Percentiles rank a stretch among this genome's conserved stretches.
phyloP scores from a whole-genome alignment of 345 rosid genomes.

The Bretschneidera sinensis region DNA sequence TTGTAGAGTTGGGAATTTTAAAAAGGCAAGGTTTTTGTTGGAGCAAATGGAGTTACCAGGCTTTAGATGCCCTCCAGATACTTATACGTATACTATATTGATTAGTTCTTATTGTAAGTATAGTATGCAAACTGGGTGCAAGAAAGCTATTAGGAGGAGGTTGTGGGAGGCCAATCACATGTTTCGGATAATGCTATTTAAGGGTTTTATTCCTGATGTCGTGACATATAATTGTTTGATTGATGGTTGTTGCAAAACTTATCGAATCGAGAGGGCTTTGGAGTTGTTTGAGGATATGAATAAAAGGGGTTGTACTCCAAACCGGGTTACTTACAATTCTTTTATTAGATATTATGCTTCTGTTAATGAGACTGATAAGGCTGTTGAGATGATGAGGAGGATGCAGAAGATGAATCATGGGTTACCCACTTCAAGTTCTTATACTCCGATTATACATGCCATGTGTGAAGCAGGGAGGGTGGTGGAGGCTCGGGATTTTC shows the following conservation, averaged over 20 bases:
- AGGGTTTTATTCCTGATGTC: conserved; percentile 77
- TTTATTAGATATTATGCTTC: conserved; percentile 69
- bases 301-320: conserved; percentile 63
- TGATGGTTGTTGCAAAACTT: conserved; percentile 78
- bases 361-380: conserved; percentile 72
- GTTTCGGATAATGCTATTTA: conserved; percentile 78
- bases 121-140: conserved; percentile 76
- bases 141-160: conserved; percentile 75
- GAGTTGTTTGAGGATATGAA: conserved; percentile 77
- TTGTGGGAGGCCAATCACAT: conserved; percentile 83
- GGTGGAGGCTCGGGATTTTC: conserved; percentile 54
- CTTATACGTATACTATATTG: conserved; percentile 63
- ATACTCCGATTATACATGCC: conserved; percentile 75
- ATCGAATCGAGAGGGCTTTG: conserved; percentile 65
- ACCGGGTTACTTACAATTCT: conserved; percentile 69
- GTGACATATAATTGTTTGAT: conserved; percentile 86
- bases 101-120: conserved; percentile 72
- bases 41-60: conserved; percentile 88
- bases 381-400: conserved; percentile 65
- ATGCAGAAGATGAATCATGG: conserved; percentile 73
- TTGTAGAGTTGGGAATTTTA: conserved; percentile 74
- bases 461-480: conserved; percentile 64
- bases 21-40: conserved; percentile 65
- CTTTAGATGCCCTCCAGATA: conserved; percentile 65
- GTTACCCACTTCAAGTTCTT: conserved; percentile 55